These are phyloP conservation scores for Globisporangium camurandrum DNA, from an alignment of 352 stramenopile species.

Conservation along the genomic window DNA sequence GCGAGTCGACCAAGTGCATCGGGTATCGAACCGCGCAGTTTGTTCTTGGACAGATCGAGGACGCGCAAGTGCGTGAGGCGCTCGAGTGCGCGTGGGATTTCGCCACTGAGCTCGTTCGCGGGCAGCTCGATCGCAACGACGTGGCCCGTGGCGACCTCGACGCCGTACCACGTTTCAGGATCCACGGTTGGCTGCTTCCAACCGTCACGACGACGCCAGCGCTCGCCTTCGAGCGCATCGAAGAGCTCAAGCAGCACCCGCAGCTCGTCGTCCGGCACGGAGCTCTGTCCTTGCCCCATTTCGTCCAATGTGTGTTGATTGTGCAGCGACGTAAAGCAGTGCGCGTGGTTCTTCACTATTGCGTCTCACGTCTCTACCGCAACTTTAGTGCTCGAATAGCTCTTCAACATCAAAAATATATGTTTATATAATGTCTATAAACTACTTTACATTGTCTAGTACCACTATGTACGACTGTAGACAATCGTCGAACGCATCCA, in stretches of 20 bases:
- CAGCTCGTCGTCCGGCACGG: constrained; percentile 60
- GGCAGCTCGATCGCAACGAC: constrained; percentile 68
- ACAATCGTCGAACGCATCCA: no score
- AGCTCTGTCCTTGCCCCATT: constrained; percentile 82
- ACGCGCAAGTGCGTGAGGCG: constrained; percentile 58
- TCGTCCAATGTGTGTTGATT: neutral
- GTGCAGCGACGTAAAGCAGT: no score
- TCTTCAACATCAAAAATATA: no score
- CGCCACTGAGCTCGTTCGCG: constrained; percentile 50
- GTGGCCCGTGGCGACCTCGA: constrained; percentile 62
- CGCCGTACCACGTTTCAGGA: constrained; percentile 74
- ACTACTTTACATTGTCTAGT: no score
- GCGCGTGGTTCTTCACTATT: no score
- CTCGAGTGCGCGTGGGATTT: constrained; percentile 31
- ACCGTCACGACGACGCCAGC: constrained; percentile 64
- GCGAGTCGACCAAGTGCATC: constrained; percentile 39
- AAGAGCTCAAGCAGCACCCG: constrained; percentile 62
- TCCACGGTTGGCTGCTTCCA: constrained; percentile 71
- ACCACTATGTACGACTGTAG: no score
- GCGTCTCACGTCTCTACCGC: no score
- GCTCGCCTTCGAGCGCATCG: constrained; percentile 57
- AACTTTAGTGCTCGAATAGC: no score
- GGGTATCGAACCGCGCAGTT: constrained; percentile 59
- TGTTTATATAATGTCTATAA: no score
- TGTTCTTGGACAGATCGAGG: constrained; percentile 80